Evolutionary conservation across 495 filamentous ascomycete genomes (phyloP).

Genomic region (Neurospora sp.): DNA sequence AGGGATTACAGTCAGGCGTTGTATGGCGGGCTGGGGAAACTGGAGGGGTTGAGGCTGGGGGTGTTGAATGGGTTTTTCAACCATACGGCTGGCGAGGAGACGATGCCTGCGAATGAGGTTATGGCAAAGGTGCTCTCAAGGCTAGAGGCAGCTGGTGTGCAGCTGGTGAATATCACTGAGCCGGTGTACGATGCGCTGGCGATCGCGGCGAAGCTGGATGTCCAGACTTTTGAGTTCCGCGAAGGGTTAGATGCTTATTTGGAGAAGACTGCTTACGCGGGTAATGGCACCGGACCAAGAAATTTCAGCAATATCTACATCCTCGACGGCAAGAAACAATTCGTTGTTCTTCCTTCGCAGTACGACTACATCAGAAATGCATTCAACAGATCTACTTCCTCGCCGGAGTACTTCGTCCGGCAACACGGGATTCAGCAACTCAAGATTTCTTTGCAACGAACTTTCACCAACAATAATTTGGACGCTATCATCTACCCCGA

Average conservation of each 20-base stretch:
- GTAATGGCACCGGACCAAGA: constrained; percentile 15
- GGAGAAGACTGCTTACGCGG: constrained; percentile 13
- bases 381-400: constrained; percentile 34
- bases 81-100: constrained; percentile 34
- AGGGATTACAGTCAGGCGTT: constrained; percentile 34
- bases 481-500: constrained; percentile 57
- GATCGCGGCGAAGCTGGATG: constrained; percentile 38
- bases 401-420: constrained; percentile 33
- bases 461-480: constrained; percentile 38
- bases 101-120: constrained; percentile 40
- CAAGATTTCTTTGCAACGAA: constrained; percentile 25
- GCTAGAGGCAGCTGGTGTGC: constrained; percentile 25
- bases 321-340: constrained; percentile 16
- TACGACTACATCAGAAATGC: constrained; percentile 43
- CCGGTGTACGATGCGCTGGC: constrained; percentile 39
- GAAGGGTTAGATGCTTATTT: constrained; percentile 37
- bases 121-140: constrained; percentile 27
- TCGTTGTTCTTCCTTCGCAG: constrained; percentile 47
- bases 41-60: constrained; percentile 37
- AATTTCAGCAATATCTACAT: constrained; percentile 37
- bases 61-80: constrained; percentile 43
- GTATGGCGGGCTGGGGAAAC: constrained; percentile 12
- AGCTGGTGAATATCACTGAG: constrained; percentile 40
- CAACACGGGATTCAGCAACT: constrained; percentile 37
- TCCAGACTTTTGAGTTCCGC: constrained; percentile 49